Base-by-base conservation (phyloP, 495 filamentous ascomycete species). In the Annulohypoxylon nitens region DNA sequence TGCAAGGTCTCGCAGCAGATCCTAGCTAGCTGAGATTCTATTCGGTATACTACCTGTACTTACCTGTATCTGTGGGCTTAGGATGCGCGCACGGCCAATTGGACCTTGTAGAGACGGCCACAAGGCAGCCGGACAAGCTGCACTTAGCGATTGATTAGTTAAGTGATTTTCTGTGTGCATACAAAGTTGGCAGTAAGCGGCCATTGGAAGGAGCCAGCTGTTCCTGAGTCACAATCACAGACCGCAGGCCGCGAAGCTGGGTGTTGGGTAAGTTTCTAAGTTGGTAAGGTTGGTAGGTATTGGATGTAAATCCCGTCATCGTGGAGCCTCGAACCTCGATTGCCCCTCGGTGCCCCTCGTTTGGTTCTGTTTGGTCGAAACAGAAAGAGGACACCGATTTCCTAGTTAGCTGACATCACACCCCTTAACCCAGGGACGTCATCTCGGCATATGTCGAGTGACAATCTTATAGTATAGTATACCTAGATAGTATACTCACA, bases 341-440 rank as follows among this genome's bases (percentile, higher is more conserved):
- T 47, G 43, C 43, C 59, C 60, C 61, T 60, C 48, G 26, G 36
- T 61, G 18, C 14, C 62, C 43, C 57, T 64, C 48, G 59, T 68
- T 59, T 50, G 20, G 54, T 25, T 50, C 61, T 39, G 59, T 71
- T 59, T 50, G 20, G 54, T 48, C 16, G 36, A 25, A 51, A 69
- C 48, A 84, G 70, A 65, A 81, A 81, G 26, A 83, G 70, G 37
- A 75, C 74, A 62, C 83, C 81, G n/a, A 75, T 47, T 47, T 47
- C 69, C 26, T 54, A 54, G 50, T 37, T 60, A 81, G 75, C 72
- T 85, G 82, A 69, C 65, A 73, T 69, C 53, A 73, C 64, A 34
- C 43, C 43, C 43, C 43, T 20, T 7, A 9, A 47, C 37, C 37
- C 14, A 45, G 26, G 34, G 60, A 54, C 55, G 53, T 60, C 51